These are phyloP conservation scores for Sclerotinia minor DNA, from an alignment of 2,329 filamentous ascomycete genomes.

Conservation along the genomic window DNA sequence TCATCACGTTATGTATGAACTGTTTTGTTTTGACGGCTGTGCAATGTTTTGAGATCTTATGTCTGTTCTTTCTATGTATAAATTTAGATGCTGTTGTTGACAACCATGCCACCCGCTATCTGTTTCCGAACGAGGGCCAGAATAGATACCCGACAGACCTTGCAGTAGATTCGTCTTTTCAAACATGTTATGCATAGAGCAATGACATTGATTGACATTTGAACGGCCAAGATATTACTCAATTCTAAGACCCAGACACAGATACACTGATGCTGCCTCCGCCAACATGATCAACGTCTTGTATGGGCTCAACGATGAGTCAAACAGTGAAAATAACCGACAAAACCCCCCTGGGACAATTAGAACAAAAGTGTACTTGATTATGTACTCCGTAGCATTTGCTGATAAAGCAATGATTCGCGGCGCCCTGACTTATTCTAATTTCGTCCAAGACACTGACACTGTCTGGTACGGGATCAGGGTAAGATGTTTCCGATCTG, in stretches of 20 bases:
- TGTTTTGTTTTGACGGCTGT: neutral
- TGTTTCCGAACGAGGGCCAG: neutral
- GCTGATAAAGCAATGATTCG: neutral
- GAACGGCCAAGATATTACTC: neutral
- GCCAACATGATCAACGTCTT: neutral
- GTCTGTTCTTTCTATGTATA: neutral
- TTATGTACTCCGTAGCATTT: neutral
- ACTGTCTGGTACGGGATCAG: neutral
- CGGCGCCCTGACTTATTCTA: neutral
- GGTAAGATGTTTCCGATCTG: neutral
- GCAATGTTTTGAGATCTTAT: neutral
- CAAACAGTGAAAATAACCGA: neutral
- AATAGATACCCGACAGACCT: neutral
- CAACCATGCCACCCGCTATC: neutral
- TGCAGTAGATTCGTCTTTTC: neutral
- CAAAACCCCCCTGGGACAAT: no score
- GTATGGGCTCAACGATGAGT: neutral
- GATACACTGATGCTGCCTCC: neutral
- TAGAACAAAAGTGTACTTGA: neutral
- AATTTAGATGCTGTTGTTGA: neutral
- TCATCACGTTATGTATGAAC: neutral
- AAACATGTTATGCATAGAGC: neutral
- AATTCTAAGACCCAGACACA: neutral
- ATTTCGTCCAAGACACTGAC: slow-evolving; percentile 8
- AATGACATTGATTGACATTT: neutral